Percentiles rank a stretch among this genome's conserved stretches.
Conservation (phyloP, 2,329 filamentous ascomycete genomes). For the Aspergillus sp. region DNA sequence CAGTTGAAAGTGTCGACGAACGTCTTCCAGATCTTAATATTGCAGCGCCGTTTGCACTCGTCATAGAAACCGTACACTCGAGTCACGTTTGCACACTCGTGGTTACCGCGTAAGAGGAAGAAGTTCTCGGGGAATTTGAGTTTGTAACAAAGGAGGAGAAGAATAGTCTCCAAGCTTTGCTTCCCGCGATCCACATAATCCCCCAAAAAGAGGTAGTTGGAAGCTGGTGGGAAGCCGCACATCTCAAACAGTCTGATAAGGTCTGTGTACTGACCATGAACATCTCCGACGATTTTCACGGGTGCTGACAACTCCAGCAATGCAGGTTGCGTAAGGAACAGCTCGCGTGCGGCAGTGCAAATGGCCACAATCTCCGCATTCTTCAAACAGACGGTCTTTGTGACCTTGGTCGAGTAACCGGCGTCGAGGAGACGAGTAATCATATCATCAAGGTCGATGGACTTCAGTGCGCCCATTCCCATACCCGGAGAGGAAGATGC, state of each 20-base stretch:
- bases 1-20: conserved; percentile 97
- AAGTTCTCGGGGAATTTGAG: conserved; percentile 97
- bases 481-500: conserved; percentile 57
- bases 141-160: conserved; percentile 92
- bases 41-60: conserved; percentile 93
- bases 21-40: conserved; percentile 97
- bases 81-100: conserved; percentile 95
- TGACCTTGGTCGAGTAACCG: conserved; percentile 93
- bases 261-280: conserved; percentile 95
- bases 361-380: conserved; percentile 97
- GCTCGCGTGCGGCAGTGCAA: conserved; percentile 82
- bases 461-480: conserved; percentile 86
- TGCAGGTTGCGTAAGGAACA: conserved; percentile 87
- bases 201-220: conserved; percentile 91
- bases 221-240: conserved; percentile 90
- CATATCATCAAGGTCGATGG: conserved; percentile 94
- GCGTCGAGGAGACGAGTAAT: conserved; percentile 93
- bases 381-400: conserved; percentile 94
- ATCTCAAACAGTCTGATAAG: conserved; percentile 97
- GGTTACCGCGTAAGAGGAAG: conserved; percentile 89
- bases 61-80: conserved; percentile 97
- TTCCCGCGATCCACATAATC: conserved; percentile 97
- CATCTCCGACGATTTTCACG: conserved; percentile 96
- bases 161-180: conserved; percentile 91
- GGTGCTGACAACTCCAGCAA: conserved; percentile 88